Base-by-base conservation (phyloP, 2,329 filamentous ascomycete genomes). In the Diaporthe sp. region DNA sequence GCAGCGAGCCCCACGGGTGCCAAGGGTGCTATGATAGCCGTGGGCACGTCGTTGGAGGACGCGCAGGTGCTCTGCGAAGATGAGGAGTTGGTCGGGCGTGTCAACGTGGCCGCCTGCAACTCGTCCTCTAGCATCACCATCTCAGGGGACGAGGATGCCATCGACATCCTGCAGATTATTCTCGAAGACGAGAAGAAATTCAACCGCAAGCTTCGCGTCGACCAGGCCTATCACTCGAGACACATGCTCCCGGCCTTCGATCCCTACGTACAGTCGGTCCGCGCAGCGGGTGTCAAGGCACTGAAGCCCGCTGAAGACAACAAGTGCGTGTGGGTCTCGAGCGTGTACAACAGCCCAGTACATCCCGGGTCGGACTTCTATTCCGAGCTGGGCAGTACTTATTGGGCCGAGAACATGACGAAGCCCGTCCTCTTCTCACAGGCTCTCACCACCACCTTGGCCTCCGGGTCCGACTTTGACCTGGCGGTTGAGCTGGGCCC, bases 141-240 rank as follows among this genome's bases (percentile, higher is more conserved):
- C 0, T 80, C 79, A 25, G 82, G 82, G 3, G 78, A 81, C 55
- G 22, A 39, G 1, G 79, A 80, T 13, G 80, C 81, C 1, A 78
- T 86, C 1, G 69, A 78, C 0, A 74, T 81, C 9, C 69, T 80
- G 0, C 73, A 80, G 71, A 73, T 65, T 1, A 34, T 82, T 1
- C 73, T 82, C 0, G 75, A 80, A 0, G 79, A 79, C 8, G 76
- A 78, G 15, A 74, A 78, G 25, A 78, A 79, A 3, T 82, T 86
- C 65, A 74, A 79, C 0, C 75, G 83, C 5, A 42, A 75, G 0
- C 85, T 58, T 0, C 19, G 37, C 9, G 55, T 58, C 7, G 55
- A 58, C 55, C 37, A 58, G 19, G 55, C 55, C 0, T 87, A 87
- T 59, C 83, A 85, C 70, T 85, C 84, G 0, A 80, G 82, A 31